These are phyloP conservation scores for Helianthus annuus DNA, from an alignment of 129 eudicot species.

Conservation along the genomic window DNA sequence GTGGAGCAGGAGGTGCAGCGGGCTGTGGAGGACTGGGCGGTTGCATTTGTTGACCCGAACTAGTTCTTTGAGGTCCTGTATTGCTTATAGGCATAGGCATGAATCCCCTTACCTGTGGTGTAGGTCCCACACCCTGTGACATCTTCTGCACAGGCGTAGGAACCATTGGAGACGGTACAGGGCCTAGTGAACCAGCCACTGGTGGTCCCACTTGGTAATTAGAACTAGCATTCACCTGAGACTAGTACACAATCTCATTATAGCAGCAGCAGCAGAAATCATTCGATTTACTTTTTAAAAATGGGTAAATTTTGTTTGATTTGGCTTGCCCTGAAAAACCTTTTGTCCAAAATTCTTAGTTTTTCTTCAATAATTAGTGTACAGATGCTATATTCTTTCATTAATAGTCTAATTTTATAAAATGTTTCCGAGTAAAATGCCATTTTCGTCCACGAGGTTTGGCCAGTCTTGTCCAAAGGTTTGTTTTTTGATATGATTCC, in stretches of 20 bases:
- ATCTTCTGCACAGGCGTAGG: constrained; percentile 50
- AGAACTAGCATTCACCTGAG: constrained; percentile 61
- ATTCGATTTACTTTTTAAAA: neutral
- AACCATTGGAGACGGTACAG: constrained; percentile 51
- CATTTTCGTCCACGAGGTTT: too few species aligned
- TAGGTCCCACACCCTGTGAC: constrained; percentile 32
- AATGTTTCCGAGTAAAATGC: too few species aligned
- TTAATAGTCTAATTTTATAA: too few species aligned
- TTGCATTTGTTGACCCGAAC: constrained; percentile 50
- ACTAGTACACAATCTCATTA: constrained; percentile 22
- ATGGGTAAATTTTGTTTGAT: neutral
- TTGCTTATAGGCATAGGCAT: constrained; percentile 46
- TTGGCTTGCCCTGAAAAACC: neutral
- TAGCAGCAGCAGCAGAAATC: constrained; percentile 9
- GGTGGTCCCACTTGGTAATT: constrained; percentile 61
- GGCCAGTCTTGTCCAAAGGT: too few species aligned
- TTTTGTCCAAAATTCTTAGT: neutral
- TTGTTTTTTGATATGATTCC: too few species aligned
- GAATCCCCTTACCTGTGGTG: constrained; percentile 59
- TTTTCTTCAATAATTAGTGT: too few species aligned
- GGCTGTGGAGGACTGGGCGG: constrained; percentile 68
- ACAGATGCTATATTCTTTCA: too few species aligned
- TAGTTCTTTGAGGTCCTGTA: constrained; percentile 59
- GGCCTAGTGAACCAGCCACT: constrained; percentile 50
- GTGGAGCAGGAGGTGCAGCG: constrained; percentile 73